These are phyloP conservation scores for Pittosporum tobira DNA, from an alignment of 129 eudicot genomes.

Conservation along the genomic window DNA sequence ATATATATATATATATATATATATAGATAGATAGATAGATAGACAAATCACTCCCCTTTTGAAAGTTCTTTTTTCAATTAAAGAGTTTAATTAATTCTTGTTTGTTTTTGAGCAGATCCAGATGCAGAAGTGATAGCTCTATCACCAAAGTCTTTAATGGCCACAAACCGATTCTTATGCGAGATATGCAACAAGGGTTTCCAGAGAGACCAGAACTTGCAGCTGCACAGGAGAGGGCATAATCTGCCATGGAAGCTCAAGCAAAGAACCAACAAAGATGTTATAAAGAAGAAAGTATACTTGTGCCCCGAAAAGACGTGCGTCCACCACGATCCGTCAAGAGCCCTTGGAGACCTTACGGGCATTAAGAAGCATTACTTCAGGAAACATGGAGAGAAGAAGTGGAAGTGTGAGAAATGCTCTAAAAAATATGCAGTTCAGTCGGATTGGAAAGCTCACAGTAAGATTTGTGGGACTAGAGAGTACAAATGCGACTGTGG, in stretches of 20 bases:
- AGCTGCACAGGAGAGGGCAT: conserved; percentile 89
- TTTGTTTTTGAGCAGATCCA: conserved; percentile 40
- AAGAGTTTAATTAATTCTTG: neutral
- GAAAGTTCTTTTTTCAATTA: no score
- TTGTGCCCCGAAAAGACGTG: conserved; percentile 70
- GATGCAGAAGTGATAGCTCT: conserved; percentile 91
- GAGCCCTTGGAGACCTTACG: conserved; percentile 88
- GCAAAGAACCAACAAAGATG: conserved; percentile 57
- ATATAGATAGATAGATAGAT: neutral
- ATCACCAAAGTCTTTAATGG: conserved; percentile 79
- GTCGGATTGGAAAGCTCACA: conserved; percentile 93
- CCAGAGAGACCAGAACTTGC: conserved; percentile 82
- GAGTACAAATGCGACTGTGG: conserved; percentile 95
- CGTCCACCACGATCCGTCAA: conserved; percentile 76
- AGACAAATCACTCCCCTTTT: no score
- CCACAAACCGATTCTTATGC: conserved; percentile 72
- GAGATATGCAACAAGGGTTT: conserved; percentile 86
- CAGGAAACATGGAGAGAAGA: conserved; percentile 90
- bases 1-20: no score
- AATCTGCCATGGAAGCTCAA: conserved; percentile 88
- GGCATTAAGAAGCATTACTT: conserved; percentile 81
- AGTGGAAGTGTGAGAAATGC: conserved; percentile 87
- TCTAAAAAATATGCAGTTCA: conserved; percentile 87
- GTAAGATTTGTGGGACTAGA: conserved; percentile 88
- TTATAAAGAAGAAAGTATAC: conserved; percentile 60